Evolutionary conservation across 768 basidiomycete species (phyloP), one percentile per base, ranked within the genome.

Genomic region (Termitomyces sp.): DNA sequence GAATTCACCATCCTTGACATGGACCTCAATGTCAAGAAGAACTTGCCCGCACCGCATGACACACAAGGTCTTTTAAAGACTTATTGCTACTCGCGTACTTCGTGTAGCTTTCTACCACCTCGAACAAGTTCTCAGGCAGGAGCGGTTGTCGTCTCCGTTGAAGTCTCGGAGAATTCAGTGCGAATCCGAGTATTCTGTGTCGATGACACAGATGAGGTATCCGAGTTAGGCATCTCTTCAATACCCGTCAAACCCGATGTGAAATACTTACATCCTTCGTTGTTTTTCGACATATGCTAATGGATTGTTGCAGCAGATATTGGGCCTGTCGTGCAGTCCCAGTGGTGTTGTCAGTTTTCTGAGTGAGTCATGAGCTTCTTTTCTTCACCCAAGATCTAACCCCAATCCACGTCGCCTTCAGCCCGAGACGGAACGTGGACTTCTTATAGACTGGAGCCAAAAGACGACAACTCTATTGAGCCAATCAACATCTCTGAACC

Each of bases 281-380:
- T 49, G 5, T 12, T 23, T 57, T 14, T 39, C 50, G 39, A 27
- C 32, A 34, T 43, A 37, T 46, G 55, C 55, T 66, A 53, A 58
- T n/a, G 40, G 19, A 25, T 5, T 39, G 27, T 48, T 30, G 4
- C 45, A 80, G 79, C 61, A 73, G 56, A 70, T 80, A 23, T 62
- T 65, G 9, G 66, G 68, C 43, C 61, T 73, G 0, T 76, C 81
- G 6, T 79, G 72, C 46, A 83, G 80, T 59, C 39, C 69, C 0
- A 74, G 77, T 5, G 84, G 84, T 19, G 69, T 71, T 61, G 56
- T 85, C 43, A 80, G 74, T 57, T 63, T 83, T 32, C 64, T 85
- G n/a, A 67, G 84, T 83, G 63, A 40, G 79, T 69, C 16, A 42
- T 52, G 27, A 34, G 16, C 42, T 28, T 32, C 23, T 54, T n/a